Evolutionary conservation across 257 asterid species (phyloP).

Genomic region (Asclepias syriaca): DNA sequence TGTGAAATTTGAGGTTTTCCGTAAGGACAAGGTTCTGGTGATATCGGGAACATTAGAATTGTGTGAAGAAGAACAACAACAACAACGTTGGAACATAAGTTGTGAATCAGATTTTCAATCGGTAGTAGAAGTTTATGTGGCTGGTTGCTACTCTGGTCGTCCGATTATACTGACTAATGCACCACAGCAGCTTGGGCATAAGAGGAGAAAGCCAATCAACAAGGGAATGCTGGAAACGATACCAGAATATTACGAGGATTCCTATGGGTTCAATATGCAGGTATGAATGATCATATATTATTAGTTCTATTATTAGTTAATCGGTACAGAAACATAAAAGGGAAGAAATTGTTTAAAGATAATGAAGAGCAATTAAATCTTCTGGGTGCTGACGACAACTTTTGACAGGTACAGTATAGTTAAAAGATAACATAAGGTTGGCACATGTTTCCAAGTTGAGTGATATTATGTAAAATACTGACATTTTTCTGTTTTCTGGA

Average conservation of each 20-base stretch:
- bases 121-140: conserved; percentile 58
- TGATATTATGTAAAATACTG: neutral
- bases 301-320: too few relatives aligned
- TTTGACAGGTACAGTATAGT: conserved; percentile 27
- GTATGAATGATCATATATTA: conserved; percentile 22
- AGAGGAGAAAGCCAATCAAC: conserved; percentile 49
- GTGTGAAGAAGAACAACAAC: conserved; percentile 24
- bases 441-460: conserved; percentile 39
- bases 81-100: conserved; percentile 42
- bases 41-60: conserved; percentile 46
- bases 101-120: conserved; percentile 37
- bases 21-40: conserved; percentile 30
- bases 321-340: too few relatives aligned
- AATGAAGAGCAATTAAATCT: conserved; percentile 13
- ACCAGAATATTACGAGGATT: conserved; percentile 49
- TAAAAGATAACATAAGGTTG: conserved; percentile 22
- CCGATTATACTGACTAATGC: conserved; percentile 56
- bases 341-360: conserved; percentile 13
- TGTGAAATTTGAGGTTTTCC: conserved; percentile 56
- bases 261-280: conserved; percentile 35
- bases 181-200: conserved; percentile 33
- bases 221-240: conserved; percentile 57
- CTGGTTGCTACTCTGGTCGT: conserved; percentile 55
- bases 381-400: conserved; percentile 26
- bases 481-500: conserved; percentile 17